These are phyloP conservation scores for Tarenaya hassleriana DNA, from an alignment of 345 rosid species.

Conservation along the genomic window DNA sequence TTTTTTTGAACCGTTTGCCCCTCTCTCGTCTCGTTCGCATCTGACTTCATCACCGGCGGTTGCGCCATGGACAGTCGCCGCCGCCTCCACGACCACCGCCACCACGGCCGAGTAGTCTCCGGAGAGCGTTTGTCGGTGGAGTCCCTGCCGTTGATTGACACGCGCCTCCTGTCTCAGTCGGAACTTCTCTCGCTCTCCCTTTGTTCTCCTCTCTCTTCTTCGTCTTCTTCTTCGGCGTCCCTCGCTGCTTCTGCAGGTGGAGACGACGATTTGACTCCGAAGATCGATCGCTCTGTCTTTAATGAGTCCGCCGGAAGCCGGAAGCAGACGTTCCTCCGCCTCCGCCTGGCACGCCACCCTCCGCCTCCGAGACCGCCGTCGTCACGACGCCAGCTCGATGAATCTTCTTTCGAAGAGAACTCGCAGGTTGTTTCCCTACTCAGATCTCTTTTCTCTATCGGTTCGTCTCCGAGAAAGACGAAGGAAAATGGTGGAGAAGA, in stretches of 20 bases:
- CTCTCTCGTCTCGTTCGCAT: slow-evolving; percentile 11
- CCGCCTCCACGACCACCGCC: slow-evolving; percentile 19
- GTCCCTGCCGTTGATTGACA: slow-evolving; percentile 54
- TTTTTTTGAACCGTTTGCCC: slow-evolving; percentile 16
- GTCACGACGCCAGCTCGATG: slow-evolving; percentile 23
- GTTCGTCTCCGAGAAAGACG: slow-evolving; percentile 22
- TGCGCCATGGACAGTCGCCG: slow-evolving; percentile 28
- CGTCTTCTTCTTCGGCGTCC: slow-evolving; percentile 36
- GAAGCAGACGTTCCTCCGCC: slow-evolving; percentile 84
- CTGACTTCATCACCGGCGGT: slow-evolving; percentile 36
- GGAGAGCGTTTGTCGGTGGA: slow-evolving; percentile 27
- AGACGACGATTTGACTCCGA: slow-evolving; percentile 50
- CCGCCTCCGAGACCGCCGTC: slow-evolving; percentile 25
- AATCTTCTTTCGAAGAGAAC: slow-evolving; percentile 42
- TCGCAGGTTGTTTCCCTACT: slow-evolving; percentile 41
- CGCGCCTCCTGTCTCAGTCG: slow-evolving; percentile 55
- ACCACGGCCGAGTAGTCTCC: slow-evolving; percentile 1
- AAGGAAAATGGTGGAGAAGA: slow-evolving; percentile 23
- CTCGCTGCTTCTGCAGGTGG: slow-evolving; percentile 25
- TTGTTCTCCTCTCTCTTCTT: slow-evolving; percentile 47
- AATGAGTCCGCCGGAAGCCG: slow-evolving; percentile 96
- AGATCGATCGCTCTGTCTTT: slow-evolving; percentile 83
- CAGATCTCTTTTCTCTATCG: slow-evolving; percentile 50
- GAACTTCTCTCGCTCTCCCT: slow-evolving; percentile 62
- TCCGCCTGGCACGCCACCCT: slow-evolving; percentile 60